Evolutionary conservation across 148 eudicot genomes (phyloP), one percentile per base, ranked within the genome.

Genomic region (Fagopyrum tataricum): DNA sequence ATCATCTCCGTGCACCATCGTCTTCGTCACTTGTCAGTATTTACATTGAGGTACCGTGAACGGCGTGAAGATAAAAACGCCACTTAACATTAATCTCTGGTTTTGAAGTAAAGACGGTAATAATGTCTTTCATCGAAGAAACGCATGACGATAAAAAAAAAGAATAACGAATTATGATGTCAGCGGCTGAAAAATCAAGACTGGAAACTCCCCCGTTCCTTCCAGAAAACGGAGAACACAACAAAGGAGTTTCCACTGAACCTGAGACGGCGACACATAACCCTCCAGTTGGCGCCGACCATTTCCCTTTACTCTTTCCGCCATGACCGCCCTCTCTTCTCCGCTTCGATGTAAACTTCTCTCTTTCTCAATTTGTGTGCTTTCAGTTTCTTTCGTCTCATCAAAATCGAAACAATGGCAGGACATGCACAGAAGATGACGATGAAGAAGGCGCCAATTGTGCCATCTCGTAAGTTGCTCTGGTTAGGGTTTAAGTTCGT

Each of bases 401-500:
- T 21, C 61, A 20, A 21, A 55, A 20, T 64, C 42, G 69, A 42
- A 39, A 24, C 44, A 76, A 76, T 76, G 75, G 76, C 85, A 79
- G 85, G 85, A 82, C 44, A 37, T 41, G 79, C 70, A 74, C 75
- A 66, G 48, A 73, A 59, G 77, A 75, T 20, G 67, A 76, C 13
- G 48, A 70, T 39, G 78, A 76, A 61, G 75, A 69, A 66, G 67
- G 56, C 69, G 67, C 59, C 78, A 12, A 48, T 61, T 64, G 40
- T 73, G 46, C 77, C 64, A 44, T 73, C 75, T 49, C 74, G 73
- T 23, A 70, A 39, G n/a, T 21, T 52, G 24, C 14, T 66, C 58
- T 31, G 83, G 73, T 55, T 81, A 1, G 49, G 79, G 6, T 86
- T 85, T 82, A 85, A 79, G 82, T 40, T 84, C 11, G 66, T 81